Conservation (phyloP, 768 basidiomycete genomes). For the Panus rudis region DNA sequence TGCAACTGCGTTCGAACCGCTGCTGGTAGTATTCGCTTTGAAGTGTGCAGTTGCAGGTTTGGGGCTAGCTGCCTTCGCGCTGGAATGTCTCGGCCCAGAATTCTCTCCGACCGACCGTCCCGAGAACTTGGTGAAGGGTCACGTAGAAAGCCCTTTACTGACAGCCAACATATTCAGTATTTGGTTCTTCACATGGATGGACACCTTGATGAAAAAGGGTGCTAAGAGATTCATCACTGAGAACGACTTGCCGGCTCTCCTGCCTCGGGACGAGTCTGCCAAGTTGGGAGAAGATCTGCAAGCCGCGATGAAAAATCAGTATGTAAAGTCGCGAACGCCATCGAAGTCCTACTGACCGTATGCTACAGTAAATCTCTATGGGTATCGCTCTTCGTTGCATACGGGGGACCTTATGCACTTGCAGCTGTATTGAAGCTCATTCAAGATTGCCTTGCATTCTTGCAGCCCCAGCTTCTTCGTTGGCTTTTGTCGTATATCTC, state of each 20-base stretch:
- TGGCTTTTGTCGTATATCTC: constrained; percentile 78
- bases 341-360: not conserved
- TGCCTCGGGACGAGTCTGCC: constrained; percentile 60
- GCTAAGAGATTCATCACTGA: constrained; percentile 65
- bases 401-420: constrained; percentile 65
- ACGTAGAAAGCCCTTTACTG: constrained; percentile 60
- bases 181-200: constrained; percentile 87
- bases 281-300: constrained; percentile 59
- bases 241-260: constrained; percentile 74
- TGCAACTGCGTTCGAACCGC: constrained; percentile 25
- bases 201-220: constrained; percentile 68
- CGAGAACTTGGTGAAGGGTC: constrained; percentile 47
- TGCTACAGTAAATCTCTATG: constrained; percentile 51
- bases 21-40: constrained; percentile 33
- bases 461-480: constrained; percentile 83
- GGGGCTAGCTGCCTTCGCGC: constrained; percentile 45
- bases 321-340: constrained; percentile 18
- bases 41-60: constrained; percentile 37
- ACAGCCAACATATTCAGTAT: constrained; percentile 78
- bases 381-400: constrained; percentile 68
- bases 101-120: constrained; percentile 25
- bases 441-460: constrained; percentile 76
- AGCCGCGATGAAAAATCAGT: constrained; percentile 58
- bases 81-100: constrained; percentile 71
- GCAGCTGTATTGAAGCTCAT: constrained; percentile 63